Evolutionary conservation across 306 rosid genomes (phyloP).

Genomic region (Fragaria vesca): DNA sequence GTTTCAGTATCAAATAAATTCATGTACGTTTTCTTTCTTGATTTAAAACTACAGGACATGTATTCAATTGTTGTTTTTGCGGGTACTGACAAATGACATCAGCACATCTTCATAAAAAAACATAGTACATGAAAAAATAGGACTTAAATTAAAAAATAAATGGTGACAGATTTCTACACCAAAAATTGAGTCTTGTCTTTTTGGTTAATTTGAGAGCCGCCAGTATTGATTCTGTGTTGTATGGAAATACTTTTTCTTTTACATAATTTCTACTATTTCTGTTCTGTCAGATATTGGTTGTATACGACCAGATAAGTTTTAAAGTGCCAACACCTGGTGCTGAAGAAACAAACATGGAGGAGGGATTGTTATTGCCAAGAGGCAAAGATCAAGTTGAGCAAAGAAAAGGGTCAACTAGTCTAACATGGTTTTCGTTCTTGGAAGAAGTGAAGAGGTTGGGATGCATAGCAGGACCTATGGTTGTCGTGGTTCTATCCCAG

Average conservation of each 20-base stretch:
- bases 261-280: background rate
- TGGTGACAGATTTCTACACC: background rate
- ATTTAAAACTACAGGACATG: background rate
- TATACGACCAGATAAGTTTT: background rate
- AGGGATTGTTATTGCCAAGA: background rate
- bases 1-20: background rate
- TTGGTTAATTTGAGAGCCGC: background rate
- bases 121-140: background rate
- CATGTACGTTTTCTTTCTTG: background rate
- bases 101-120: background rate
- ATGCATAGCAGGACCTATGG: conserved; percentile 51
- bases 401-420: background rate
- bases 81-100: background rate
- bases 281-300: background rate
- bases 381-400: background rate
- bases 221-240: background rate
- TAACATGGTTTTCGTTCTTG: background rate
- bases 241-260: background rate
- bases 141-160: background rate
- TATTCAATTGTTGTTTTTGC: background rate
- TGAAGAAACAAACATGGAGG: conserved; percentile 4
- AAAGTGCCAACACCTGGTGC: background rate
- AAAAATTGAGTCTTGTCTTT: background rate
- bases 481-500: conserved; percentile 42
- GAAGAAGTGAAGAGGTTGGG: conserved; percentile 42